Base-by-base conservation (phyloP, 768 basidiomycete genomes). In the Russula brevipes region DNA sequence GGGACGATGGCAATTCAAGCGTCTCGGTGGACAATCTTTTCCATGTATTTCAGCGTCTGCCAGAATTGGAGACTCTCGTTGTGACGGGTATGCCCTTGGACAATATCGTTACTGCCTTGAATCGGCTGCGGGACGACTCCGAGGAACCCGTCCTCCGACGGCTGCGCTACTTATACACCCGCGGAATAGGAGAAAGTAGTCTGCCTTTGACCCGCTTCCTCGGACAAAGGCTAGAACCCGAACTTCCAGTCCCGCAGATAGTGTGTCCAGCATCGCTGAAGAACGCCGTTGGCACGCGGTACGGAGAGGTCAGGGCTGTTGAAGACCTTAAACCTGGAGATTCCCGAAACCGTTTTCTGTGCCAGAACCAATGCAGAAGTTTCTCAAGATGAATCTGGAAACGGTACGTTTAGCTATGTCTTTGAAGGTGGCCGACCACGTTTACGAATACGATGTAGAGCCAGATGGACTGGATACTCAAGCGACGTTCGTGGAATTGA, bases 391-490 rank as follows among this genome's bases (percentile, higher is more conserved):
- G 38, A 59, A 63, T 59, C 50, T 63, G 33, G 62, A 63, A 46
- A 41, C 51, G 42, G 62, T 63, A 54, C 38, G 57, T 44, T 9
- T 46, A 3, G 5, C 39, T 8, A 33, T 31, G 35, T 35, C 19
- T 33, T 41, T n/a, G n/a, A 16, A 41, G 24, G 24, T 24, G 24
- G 38, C 16, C 5, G n/a, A 12, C 6, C 41, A 35, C 11, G 30
- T 38, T 54, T 39, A 58, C 14, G 6, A 11, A 30, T 39, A 35
- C 12, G 44, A 46, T 39, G 19, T 30, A 63, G 62, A 63, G 62
- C 51, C 62, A 63, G 52, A 63, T 63, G 62, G 62, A 63, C 33
- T 63, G 57, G 62, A 63, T 63, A 47, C 62, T 63, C 57, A 59
- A 63, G 35, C 52, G 62, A 54, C 62, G 62, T 24, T 54, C 59